Evolutionary conservation across 768 basidiomycete species (phyloP).

Genomic region (Leucogyrophana mollusca): DNA sequence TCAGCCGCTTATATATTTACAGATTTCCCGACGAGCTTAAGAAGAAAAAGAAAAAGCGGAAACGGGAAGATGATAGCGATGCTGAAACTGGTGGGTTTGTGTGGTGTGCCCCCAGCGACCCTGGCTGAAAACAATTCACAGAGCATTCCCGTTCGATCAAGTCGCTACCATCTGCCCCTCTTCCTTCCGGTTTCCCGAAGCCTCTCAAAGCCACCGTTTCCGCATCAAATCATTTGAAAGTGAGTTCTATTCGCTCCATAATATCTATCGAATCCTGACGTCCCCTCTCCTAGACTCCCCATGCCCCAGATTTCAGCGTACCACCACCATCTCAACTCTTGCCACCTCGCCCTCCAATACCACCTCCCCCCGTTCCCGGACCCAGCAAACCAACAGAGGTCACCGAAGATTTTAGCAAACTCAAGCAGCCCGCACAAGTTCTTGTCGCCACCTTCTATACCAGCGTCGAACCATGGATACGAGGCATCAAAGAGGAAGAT

Average conservation of each 20-base stretch:
- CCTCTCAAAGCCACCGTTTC: constrained; percentile 52
- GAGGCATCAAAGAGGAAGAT: constrained; percentile 91
- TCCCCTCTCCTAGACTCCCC: constrained; percentile 18
- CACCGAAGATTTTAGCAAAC: constrained; percentile 84
- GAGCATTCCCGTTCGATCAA: constrained; percentile 57
- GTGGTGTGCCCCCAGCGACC: constrained; percentile 6
- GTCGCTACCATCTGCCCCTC: constrained; percentile 51
- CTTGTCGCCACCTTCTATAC: constrained; percentile 79
- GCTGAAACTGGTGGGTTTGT: constrained; percentile 50
- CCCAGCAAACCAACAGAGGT: constrained; percentile 85
- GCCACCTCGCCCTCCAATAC: constrained; percentile 60
- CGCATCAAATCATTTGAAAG: constrained; percentile 49
- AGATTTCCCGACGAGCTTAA: constrained; percentile 52
- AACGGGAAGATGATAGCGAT: constrained; percentile 77
- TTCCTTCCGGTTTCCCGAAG: constrained; percentile 45
- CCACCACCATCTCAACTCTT: constrained; percentile 52
- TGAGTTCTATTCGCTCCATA: constrained; percentile 19
- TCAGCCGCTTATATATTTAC: constrained; percentile 6
- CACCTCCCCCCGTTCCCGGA: constrained; percentile 66
- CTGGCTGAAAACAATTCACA: constrained; percentile 21
- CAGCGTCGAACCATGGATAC: constrained; percentile 86
- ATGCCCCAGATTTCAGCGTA: constrained; percentile 61
- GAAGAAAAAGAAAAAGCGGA: constrained; percentile 86
- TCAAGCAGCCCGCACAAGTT: constrained; percentile 72
- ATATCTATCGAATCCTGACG: not conserved